Conservation (phyloP, 1,284 basidiomycete genomes). For the Ustilago cynodontis region DNA sequence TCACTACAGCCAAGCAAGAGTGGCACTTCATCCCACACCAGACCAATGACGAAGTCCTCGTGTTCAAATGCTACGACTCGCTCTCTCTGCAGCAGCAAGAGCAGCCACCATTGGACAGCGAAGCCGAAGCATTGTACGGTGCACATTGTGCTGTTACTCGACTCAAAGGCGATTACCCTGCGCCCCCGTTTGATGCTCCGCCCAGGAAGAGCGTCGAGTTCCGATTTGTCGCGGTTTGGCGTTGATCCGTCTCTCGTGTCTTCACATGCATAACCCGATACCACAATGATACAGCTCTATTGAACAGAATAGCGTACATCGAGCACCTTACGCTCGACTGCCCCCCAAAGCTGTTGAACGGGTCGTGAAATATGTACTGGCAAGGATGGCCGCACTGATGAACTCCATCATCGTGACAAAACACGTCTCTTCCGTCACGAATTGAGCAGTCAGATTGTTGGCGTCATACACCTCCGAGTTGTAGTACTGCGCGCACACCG, state of each 20-base stretch:
- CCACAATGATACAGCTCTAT: background rate
- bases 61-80: conserved; percentile 44
- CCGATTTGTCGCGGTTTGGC: conserved; percentile 44
- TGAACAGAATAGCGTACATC: background rate
- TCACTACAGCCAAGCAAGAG: conserved; percentile 9
- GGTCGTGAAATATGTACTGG: conserved; percentile 25
- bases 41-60: conserved; percentile 35
- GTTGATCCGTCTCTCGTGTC: background rate
- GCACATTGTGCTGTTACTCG: conserved; percentile 34
- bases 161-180: conserved; percentile 18
- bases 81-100: conserved; percentile 26
- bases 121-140: conserved; percentile 31
- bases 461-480: conserved; percentile 36
- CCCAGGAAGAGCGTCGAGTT: conserved; percentile 40
- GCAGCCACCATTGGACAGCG: background rate
- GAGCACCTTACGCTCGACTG: background rate
- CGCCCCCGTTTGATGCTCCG: conserved; percentile 20
- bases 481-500: conserved; percentile 25
- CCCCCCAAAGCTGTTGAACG: background rate
- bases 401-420: conserved; percentile 52
- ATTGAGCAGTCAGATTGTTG: conserved; percentile 19
- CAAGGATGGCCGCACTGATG: conserved; percentile 34
- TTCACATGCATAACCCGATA: background rate
- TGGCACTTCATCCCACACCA: conserved; percentile 40
- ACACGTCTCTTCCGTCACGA: conserved; percentile 34